phyloP scores from a whole-genome alignment of 345 rosid genomes.

The Populus ilicifolia region DNA sequence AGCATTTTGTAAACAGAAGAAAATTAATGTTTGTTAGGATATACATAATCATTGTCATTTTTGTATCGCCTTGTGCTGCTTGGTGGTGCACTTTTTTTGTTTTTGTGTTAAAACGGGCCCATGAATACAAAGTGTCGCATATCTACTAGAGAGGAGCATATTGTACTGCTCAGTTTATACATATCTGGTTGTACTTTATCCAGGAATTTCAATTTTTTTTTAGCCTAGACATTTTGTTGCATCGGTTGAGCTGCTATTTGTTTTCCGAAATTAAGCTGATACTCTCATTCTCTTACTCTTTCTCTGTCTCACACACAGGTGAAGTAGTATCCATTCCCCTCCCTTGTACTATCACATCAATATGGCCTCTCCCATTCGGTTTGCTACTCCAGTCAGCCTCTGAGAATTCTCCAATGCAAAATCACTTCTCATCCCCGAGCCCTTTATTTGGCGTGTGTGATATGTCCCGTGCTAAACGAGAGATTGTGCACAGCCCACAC shows the following conservation, averaged over 20 bases:
- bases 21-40: no score
- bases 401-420: conserved; percentile 41
- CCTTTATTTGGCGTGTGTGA: conserved; percentile 53
- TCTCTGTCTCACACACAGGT: conserved; percentile 38
- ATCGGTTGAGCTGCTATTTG: background rate
- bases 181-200: no score
- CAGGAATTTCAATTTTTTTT: no score
- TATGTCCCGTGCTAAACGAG: conserved; percentile 55
- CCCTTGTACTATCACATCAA: conserved; percentile 57
- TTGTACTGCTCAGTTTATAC: no score
- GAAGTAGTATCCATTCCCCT: conserved; percentile 77
- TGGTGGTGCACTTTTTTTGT: no score
- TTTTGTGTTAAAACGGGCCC: no score
- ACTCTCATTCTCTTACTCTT: background rate
- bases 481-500: conserved; percentile 48
- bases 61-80: no score
- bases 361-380: conserved; percentile 94
- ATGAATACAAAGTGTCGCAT: no score
- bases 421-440: conserved; percentile 46
- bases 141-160: no score
- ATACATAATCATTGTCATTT: no score
- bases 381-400: conserved; percentile 68
- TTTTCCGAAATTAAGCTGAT: background rate
- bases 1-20: no score
- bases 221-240: background rate